Conservation (phyloP, 257 asterid species). For the Rauvolfia tetraphylla region DNA sequence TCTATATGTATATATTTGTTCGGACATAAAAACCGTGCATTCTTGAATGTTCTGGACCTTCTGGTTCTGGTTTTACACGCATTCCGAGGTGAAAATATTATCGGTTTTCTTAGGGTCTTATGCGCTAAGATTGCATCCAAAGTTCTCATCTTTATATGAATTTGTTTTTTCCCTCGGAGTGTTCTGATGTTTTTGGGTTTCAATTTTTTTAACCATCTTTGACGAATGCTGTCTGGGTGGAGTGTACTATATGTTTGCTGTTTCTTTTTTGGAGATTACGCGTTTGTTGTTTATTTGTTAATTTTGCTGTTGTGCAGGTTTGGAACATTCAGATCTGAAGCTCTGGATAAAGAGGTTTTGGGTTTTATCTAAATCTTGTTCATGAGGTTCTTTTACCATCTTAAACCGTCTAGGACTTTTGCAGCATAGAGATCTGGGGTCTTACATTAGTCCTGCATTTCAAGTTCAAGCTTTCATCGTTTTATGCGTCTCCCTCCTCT, state of each 20-base stretch:
- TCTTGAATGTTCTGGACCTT: neutral
- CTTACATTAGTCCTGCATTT: conserved; percentile 15
- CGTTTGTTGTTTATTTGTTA: conserved; percentile 1
- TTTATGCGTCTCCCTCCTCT: neutral
- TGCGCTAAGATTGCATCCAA: neutral
- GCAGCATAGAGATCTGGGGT: conserved; percentile 10
- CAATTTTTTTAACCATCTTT: neutral
- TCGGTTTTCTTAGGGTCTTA: neutral
- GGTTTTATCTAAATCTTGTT: conserved; percentile 24
- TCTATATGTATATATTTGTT: neutral
- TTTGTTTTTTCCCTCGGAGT: neutral
- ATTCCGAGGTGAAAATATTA: conserved; percentile 5
- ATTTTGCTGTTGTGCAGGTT: conserved; percentile 32
- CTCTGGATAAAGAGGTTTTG: conserved; percentile 28
- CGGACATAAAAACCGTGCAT: neutral
- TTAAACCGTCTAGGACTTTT: neutral
- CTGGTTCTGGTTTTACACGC: neutral
- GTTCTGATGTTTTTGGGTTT: neutral
- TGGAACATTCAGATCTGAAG: conserved; percentile 60
- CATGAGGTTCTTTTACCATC: conserved; percentile 15
- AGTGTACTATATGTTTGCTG: neutral
- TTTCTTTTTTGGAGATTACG: neutral
- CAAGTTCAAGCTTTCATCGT: conserved; percentile 4
- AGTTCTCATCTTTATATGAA: neutral
- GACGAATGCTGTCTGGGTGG: neutral